Percentiles rank a stretch among this genome's conserved stretches.
These are phyloP conservation scores for Sporothrix globosa DNA, from an alignment of 2,329 filamentous ascomycete species.

Conservation along the genomic window DNA sequence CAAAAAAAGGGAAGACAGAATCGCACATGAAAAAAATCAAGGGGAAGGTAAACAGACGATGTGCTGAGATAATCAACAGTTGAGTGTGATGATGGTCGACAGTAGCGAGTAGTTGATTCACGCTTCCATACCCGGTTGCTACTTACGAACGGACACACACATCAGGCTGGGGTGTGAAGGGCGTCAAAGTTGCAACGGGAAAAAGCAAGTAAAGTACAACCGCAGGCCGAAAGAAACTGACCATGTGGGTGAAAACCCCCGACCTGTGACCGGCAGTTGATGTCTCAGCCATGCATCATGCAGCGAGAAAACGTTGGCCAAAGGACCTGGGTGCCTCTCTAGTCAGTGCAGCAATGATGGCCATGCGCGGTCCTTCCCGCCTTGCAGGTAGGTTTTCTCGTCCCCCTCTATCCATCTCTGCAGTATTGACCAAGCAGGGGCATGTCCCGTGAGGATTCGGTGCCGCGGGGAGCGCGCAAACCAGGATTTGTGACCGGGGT, in stretches of 20 bases:
- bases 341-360: neutral
- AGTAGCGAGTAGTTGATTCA: neutral
- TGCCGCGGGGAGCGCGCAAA: slow-evolving; percentile 21
- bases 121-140: neutral
- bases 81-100: neutral
- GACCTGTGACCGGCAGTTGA: slow-evolving; percentile 32
- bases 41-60: slow-evolving; percentile 8
- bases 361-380: slow-evolving; percentile 23
- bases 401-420: neutral
- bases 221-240: neutral
- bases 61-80: neutral
- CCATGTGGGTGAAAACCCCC: slow-evolving; percentile 14
- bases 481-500: neutral
- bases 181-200: neutral
- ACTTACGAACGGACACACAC: neutral
- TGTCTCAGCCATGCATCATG: slow-evolving; percentile 22
- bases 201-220: neutral
- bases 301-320: neutral
- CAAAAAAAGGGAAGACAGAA: neutral
- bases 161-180: neutral
- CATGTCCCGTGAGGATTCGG: slow-evolving; percentile 3
- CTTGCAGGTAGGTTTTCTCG: neutral
- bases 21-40: neutral
- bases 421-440: neutral
- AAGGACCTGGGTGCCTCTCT: slow-evolving; percentile 5